Evolutionary conservation across 805 yeast species (phyloP), one percentile per base, ranked within the genome.

Genomic region (Debaryomyces maramus): DNA sequence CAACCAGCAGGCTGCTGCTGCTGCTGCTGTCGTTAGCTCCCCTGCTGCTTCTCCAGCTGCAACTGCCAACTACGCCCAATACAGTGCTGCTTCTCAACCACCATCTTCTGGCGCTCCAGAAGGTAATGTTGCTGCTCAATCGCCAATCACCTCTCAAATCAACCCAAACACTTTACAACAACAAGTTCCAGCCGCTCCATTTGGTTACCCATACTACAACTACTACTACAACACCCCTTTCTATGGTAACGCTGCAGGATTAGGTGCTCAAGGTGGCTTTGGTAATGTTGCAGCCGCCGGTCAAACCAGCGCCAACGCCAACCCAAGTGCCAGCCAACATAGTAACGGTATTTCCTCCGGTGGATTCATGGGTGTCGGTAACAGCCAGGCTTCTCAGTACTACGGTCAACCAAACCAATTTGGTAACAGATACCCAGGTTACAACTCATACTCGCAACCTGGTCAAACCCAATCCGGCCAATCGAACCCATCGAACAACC

Each of bases 141-240:
- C 56, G n/a, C 59, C 61, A 22, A 46, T 51, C 22, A 50, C 33
- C 11, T 39, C 41, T 27, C 45, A 39, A 32, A 36, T 50, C 18
- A 55, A 54, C 47, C 57, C 53, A 21, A 53, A 43, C 52, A 53
- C 55, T 55, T 48, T 59, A 41, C 65, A 59, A 41, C 53, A 44
- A 40, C 67, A 61, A 52, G 56, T 61, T 16, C 72, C 71, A 35
- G 58, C 61, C 24, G 58, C 59, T 34, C 72, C 72, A 38, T 68
- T 61, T 45, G 73, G 64, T 20, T 68, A 69, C 39, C 73, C 73
- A 34, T 64, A 65, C 46, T 67, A 68, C 58, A 58, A 64, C 57
- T 56, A 67, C 55, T 69, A 65, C 55, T 65, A 65, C 52, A 63
- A 60, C 51, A 62, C 61, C 15, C 73, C 73, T 45, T 68, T 60